Evolutionary conservation across 129 eudicot species (phyloP), one percentile per base, ranked within the genome.

Genomic region (Saposhnikovia divaricata): DNA sequence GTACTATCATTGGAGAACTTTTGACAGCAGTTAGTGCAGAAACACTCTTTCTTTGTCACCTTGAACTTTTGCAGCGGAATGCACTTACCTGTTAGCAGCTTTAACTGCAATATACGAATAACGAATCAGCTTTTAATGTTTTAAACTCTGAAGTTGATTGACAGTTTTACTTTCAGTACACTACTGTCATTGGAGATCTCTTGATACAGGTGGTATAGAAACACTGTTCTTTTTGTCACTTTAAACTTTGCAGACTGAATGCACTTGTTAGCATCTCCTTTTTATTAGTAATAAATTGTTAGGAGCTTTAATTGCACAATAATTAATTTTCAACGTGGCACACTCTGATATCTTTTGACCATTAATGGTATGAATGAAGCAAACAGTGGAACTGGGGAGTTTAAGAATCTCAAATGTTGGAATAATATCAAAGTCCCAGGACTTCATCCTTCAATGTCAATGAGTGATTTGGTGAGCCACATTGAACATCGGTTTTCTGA

Each of bases 401-500:
- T 81, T 47, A 91, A 84, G 74, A 83, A 77, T 44, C 84, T 80
- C 6, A 83, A 82, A 81, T 77, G 84, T 70, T 87, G 85, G 89
- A 89, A 88, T 55, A 87, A 87, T 74, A 90, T 86, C 48, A 89
- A 79, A 65, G 92, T 88, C 16, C 93, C 93, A 13, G 97, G 96
- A 45, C 79, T 93, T 50, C 89, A 83, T 70, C 78, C 91, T 13
- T 94, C 96, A 11, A 94, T 91, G 93, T 90, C 97, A 2, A 89
- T 94, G 90, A 89, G 89, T 48, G 96, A 94, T 82, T 75, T 94
- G 31, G 97, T 91, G 34, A 86, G 84, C 84, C 97, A 91, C 77
- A 85, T 94, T 34, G 98, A 90, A 76, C 78, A 84, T 74, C 85
- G 90, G 75, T 77, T 93, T 65, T 89, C 93, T n/a, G 96, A 88